Percentiles rank a stretch among this genome's conserved stretches.
Evolutionary conservation across 495 filamentous ascomycete genomes (phyloP).

Genomic region (Lepraria neglecta): DNA sequence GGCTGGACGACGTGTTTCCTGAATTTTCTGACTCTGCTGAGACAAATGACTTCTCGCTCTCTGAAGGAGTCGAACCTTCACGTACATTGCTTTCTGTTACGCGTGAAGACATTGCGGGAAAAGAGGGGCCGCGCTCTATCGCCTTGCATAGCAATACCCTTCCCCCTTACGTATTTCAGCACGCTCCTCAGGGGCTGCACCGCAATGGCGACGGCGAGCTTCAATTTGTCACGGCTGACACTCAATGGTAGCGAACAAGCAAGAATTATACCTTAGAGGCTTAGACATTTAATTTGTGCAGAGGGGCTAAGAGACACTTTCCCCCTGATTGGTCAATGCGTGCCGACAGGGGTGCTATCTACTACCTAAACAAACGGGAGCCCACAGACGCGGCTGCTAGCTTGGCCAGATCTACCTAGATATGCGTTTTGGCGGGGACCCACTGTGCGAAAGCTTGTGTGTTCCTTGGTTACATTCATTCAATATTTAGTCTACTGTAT

Average conservation of each 20-base stretch:
- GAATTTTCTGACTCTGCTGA: conserved; percentile 26
- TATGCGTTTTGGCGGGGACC: not conserved
- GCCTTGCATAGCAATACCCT: conserved; percentile 3
- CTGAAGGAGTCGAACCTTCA: conserved; percentile 19
- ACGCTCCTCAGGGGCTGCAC: not conserved
- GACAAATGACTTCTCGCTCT: conserved; percentile 24
- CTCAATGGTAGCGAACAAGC: not conserved
- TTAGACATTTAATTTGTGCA: not conserved
- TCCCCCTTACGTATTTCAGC: conserved; percentile 1
- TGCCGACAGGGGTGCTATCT: conserved; percentile 8
- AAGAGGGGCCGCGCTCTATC: not conserved
- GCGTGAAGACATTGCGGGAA: conserved; percentile 21
- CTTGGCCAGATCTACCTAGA: not conserved
- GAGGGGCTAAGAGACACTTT: not conserved
- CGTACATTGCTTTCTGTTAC: conserved; percentile 8
- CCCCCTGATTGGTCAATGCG: conserved; percentile 4
- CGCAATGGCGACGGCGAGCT: not conserved
- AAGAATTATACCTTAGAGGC: not conserved
- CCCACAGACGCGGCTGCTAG: conserved; percentile 3
- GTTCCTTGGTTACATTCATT: not conserved
- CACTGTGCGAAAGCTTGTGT: not conserved
- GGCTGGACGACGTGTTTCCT: conserved; percentile 21
- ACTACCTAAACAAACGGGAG: not conserved
- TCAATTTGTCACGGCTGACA: not conserved
- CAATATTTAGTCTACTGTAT: not conserved